phyloP scores from a whole-genome alignment of 805 yeast genomes.

The Metschnikowia koreensis region DNA sequence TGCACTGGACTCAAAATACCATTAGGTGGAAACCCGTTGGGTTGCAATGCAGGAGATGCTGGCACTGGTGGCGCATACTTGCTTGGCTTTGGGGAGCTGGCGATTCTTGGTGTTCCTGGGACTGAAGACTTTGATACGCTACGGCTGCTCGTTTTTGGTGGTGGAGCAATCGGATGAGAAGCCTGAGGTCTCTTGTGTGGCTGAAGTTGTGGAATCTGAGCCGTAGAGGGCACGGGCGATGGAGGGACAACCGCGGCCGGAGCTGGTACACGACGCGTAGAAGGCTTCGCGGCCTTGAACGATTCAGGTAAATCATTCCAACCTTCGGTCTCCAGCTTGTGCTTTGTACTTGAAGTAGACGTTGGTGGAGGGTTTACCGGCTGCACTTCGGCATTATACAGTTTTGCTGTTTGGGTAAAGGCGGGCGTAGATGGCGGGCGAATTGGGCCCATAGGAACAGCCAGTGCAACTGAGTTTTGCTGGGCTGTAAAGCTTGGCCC shows the following conservation, averaged over 20 bases:
- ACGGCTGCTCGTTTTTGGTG: conserved; percentile 14
- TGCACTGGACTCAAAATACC: conserved; percentile 22
- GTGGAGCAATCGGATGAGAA: conserved; percentile 14
- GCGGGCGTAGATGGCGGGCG: conserved; percentile 16
- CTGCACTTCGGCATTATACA: neutral
- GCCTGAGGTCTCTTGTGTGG: conserved; percentile 13
- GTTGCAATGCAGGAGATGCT: conserved; percentile 26
- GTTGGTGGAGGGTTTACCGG: conserved; percentile 13
- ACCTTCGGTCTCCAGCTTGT: conserved; percentile 55
- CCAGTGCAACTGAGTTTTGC: neutral
- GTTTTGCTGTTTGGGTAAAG: conserved; percentile 7
- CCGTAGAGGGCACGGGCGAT: conserved; percentile 4
- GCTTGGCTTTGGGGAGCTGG: conserved; percentile 11
- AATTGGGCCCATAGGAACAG: conserved; percentile 11
- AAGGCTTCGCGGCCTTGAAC: conserved; percentile 35
- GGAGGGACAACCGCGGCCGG: conserved; percentile 29
- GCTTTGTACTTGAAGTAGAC: conserved; percentile 15
- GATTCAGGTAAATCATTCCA: conserved; percentile 70
- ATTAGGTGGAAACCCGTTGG: conserved; percentile 27
- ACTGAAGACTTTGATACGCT: conserved; percentile 6
- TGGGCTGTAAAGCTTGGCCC: conserved; percentile 2
- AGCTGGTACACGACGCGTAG: conserved; percentile 44
- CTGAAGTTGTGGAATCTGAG: conserved; percentile 5
- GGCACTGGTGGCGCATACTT: conserved; percentile 25
- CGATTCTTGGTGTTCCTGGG: conserved; percentile 8